phyloP scores from a whole-genome alignment of 352 stramenopile genomes.

The Phytophthora hybrid region DNA sequence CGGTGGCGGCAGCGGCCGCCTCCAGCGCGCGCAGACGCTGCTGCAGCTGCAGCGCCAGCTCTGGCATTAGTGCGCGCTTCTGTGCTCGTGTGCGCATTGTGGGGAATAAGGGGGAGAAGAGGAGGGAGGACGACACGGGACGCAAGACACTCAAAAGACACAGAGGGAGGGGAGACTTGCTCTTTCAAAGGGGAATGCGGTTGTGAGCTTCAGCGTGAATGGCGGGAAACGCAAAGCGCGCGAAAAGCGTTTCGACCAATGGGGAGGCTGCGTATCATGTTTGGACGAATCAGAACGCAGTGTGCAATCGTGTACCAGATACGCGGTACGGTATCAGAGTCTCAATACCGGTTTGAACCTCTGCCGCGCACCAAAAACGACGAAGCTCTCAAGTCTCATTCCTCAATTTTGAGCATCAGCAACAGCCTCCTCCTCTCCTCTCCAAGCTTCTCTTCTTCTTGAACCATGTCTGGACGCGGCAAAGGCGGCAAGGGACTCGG shows the following conservation, averaged over 20 bases:
- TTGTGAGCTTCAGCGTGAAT: slow-evolving; percentile 32
- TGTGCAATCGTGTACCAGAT: slow-evolving; percentile 1
- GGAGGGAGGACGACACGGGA: neutral
- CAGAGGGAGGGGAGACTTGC: neutral
- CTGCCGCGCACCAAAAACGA: neutral
- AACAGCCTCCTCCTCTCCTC: neutral
- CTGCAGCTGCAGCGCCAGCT: slow-evolving; percentile 30
- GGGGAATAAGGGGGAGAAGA: neutral
- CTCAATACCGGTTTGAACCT: neutral
- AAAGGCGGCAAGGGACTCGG: slow-evolving; percentile 87
- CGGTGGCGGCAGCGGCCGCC: neutral
- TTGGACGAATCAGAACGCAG: slow-evolving; percentile 24
- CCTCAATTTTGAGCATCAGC: neutral
- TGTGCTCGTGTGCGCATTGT: slow-evolving; percentile 41
- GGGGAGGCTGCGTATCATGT: neutral
- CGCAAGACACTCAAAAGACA: slow-evolving; percentile 3
- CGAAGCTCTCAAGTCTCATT: neutral
- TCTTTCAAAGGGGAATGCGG: slow-evolving; percentile 17
- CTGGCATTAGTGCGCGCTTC: slow-evolving; percentile 27
- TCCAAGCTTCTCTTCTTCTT: neutral
- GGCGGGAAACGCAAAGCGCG: slow-evolving; percentile 32
- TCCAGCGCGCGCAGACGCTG: slow-evolving; percentile 21
- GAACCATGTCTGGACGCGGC: slow-evolving; percentile 83
- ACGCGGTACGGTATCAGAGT: neutral
- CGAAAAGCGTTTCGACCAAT: slow-evolving; percentile 32